Evolutionary conservation across 2,329 filamentous ascomycete species (phyloP).

Genomic region (Chlorencoelia australis): DNA sequence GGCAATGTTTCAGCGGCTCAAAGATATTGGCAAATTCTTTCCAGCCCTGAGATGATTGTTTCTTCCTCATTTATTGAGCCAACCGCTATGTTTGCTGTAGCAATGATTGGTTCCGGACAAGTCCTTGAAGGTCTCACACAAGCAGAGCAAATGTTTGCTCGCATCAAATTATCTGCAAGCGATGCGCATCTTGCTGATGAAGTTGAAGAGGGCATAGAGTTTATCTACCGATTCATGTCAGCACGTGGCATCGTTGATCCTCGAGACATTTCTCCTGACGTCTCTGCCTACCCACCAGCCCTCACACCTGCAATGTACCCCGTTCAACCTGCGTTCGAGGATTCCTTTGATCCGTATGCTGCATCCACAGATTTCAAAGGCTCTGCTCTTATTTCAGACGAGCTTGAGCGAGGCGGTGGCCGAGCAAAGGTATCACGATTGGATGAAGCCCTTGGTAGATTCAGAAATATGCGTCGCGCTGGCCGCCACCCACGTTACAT

Average conservation of each 20-base stretch:
- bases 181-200: conserved; percentile 57
- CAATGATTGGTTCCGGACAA: conserved; percentile 76
- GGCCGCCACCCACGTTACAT: conserved; percentile 91
- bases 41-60: conserved; percentile 48
- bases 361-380: conserved; percentile 88
- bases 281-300: conserved; percentile 36
- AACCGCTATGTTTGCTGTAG: conserved; percentile 81
- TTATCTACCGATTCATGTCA: conserved; percentile 50
- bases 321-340: conserved; percentile 56
- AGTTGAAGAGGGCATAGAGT: conserved; percentile 77
- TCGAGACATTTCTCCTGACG: conserved; percentile 37
- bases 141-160: conserved; percentile 77
- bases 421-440: conserved; percentile 54
- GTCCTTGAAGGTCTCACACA: conserved; percentile 72
- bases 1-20: conserved; percentile 70
- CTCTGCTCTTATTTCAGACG: conserved; percentile 80
- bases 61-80: conserved; percentile 69
- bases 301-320: conserved; percentile 42
- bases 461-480: conserved; percentile 87
- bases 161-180: conserved; percentile 56
- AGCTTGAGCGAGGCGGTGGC: conserved; percentile 71
- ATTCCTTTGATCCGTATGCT: conserved; percentile 84
- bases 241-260: conserved; percentile 44
- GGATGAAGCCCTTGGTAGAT: conserved; percentile 69
- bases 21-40: conserved; percentile 71